These are phyloP conservation scores for Talaromyces sp. DNA, from an alignment of 2,329 filamentous ascomycete genomes.

Conservation along the genomic window DNA sequence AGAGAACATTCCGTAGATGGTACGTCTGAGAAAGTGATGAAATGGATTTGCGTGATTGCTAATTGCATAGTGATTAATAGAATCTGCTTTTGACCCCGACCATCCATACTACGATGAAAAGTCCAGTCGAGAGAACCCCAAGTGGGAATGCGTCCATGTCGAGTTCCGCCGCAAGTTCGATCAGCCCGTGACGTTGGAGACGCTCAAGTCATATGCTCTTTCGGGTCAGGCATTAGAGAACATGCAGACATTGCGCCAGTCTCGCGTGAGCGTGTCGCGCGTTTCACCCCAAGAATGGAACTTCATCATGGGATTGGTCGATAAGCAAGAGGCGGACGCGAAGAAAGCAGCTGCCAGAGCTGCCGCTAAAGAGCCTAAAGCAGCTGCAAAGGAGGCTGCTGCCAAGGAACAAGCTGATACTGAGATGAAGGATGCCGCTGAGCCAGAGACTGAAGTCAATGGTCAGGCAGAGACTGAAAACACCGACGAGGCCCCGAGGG, in stretches of 20 bases:
- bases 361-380: constrained; percentile 23
- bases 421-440: neutral
- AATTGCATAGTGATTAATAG: constrained; percentile 37
- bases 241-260: constrained; percentile 81
- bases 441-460: neutral
- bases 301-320: constrained; percentile 46
- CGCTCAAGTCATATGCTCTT: constrained; percentile 65
- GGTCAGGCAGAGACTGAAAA: neutral
- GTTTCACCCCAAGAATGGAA: constrained; percentile 50
- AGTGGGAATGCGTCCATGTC: constrained; percentile 89
- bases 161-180: constrained; percentile 80
- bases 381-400: constrained; percentile 8
- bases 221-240: constrained; percentile 60
- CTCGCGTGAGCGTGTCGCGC: constrained; percentile 71
- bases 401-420: neutral
- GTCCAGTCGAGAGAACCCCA: constrained; percentile 66
- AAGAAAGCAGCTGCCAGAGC: constrained; percentile 6
- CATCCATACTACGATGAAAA: constrained; percentile 82
- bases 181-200: constrained; percentile 66
- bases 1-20: constrained; percentile 77
- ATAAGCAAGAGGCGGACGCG: constrained; percentile 23
- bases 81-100: constrained; percentile 67
- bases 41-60: neutral
- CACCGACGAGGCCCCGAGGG: neutral
- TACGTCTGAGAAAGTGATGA: constrained; percentile 42